Base-by-base conservation (phyloP, 768 basidiomycete species). In the Suillus fuscotomentosus region DNA sequence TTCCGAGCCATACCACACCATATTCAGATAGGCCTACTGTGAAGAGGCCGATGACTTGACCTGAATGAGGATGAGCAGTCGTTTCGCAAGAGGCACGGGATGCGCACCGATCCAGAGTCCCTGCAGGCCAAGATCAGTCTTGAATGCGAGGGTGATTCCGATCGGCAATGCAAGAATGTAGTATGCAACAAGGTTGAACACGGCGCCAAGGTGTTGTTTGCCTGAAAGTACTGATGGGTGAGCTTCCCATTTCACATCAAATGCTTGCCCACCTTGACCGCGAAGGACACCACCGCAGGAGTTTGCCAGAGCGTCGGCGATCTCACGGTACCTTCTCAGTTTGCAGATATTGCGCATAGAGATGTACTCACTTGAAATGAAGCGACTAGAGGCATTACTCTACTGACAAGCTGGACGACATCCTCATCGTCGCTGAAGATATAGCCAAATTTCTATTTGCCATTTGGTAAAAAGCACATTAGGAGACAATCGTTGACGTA, bases 41-140 rank as follows among this genome's bases (percentile, higher is more conserved):
- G 69, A 90, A 89, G 6, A 93, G 77, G 0, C 86, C 91, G 27
- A 91, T 78, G 38, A 90, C 89, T 73, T 92, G 91, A 27, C 90
- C 90, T 87, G 66, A 47, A 63, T 39, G 41, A 22, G 57, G 38
- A 63, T 48, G 41, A 31, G 60, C 5, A 22, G 79, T 71, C 47
- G 53, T 51, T 3, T n/a, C 60, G 22, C 14, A 22, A 43, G 5
- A n/a, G 31, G 4, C 3, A 48, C 31, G 8, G 15, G 36, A 24
- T 60, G 34, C 55, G 7, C 65, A 81, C 82, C 83, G 57, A 84
- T 78, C 85, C 85, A 86, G 17, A 86, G 76, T 4, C 85, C 85
- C 51, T 78, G 73, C 36, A 86, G 71, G 3, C 85, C 85, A 11
- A 81, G 63, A n/a, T 70, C 73, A 0, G 75, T 72, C 27, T 66